These are phyloP conservation scores for Ambrosiella cleistominuta DNA, from an alignment of 2,329 filamentous ascomycete genomes.

Conservation along the genomic window DNA sequence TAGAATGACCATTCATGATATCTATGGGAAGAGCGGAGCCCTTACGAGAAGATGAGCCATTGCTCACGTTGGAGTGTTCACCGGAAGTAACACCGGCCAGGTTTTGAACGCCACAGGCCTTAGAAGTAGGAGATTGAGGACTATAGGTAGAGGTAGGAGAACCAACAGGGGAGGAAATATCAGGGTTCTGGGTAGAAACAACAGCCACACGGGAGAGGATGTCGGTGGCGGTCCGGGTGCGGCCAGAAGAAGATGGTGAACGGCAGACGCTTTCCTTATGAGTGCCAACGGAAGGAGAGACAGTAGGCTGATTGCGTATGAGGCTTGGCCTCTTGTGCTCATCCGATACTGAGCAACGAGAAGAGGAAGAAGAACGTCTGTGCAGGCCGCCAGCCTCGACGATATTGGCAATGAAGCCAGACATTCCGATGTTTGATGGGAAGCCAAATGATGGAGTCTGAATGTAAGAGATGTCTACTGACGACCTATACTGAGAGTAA, in stretches of 20 bases:
- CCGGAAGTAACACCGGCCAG: not conserved
- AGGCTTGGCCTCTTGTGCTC: constrained; percentile 11
- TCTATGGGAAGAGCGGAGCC: constrained; percentile 13
- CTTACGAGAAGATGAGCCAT: constrained; percentile 17
- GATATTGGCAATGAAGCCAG: constrained; percentile 12
- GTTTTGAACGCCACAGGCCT: not conserved
- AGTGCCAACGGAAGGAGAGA: constrained; percentile 8
- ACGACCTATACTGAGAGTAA: constrained; percentile 8
- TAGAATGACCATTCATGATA: constrained; percentile 4
- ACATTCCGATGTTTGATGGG: constrained; percentile 8
- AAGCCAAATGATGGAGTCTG: constrained; percentile 6
- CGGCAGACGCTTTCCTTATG: constrained; percentile 10
- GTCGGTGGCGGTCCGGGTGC: constrained; percentile 10
- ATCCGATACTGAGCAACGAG: constrained; percentile 12
- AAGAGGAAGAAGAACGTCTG: constrained; percentile 12
- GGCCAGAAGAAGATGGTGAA: constrained; percentile 8
- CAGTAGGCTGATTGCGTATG: constrained; percentile 11
- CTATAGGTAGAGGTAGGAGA: constrained; percentile 1
- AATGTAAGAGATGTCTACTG: constrained; percentile 7
- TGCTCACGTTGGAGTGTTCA: not conserved
- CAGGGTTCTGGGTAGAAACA: constrained; percentile 9
- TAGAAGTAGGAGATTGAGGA: constrained; percentile 4
- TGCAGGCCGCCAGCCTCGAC: constrained; percentile 9
- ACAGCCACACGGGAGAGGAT: constrained; percentile 10
- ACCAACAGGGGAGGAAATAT: constrained; percentile 7